Base-by-base conservation (phyloP, 495 filamentous ascomycete species). In the Neurospora sp. region DNA sequence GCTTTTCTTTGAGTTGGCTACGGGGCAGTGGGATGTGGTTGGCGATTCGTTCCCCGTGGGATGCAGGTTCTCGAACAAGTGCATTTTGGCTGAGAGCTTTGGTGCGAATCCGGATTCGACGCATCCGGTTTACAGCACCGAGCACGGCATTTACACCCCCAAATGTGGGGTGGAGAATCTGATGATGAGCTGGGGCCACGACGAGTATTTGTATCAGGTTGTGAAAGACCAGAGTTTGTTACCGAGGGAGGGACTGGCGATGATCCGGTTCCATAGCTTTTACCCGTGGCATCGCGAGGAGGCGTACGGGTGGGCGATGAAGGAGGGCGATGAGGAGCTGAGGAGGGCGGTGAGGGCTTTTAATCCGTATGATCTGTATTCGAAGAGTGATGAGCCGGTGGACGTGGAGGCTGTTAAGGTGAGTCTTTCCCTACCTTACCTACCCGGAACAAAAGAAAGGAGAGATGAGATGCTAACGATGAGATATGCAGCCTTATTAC, bases 21-120 rank as follows among this genome's bases (percentile, higher is more conserved):
- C 90, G 72, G 93, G 94, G 68, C 94, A 97, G 79, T 96, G 94
- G 94, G 94, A 96, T 77, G 93, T 96, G 16, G 93, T 97, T 12
- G 94, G 94, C 17, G 94, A 97, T 76, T 95, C 92, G 0, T 96
- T 96, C 82, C 93, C 94, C 40, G 92, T 97, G n/a, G 94, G 94
- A 70, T 94, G 93, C 76, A 87, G 83, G 68, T 96, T 95, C 74
- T 90, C 93, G 74, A 83, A 89, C 61, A 82, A 85, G 41, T 93
- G 93, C 81, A 92, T 97, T 83, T 93, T 93, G 81, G 85, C 87
- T 1, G 91, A 92, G 41, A 90, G 89, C 6, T 97, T 96, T 82
- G 78, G 73, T 40, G 83, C 83, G 6, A 95, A 97, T 80, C 89
- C 91, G 9, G 93, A 96, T 79, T 84, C 79, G 71, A 75, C 77